Base-by-base conservation (phyloP, 148 eudicot genomes). In the Drosera capensis region DNA sequence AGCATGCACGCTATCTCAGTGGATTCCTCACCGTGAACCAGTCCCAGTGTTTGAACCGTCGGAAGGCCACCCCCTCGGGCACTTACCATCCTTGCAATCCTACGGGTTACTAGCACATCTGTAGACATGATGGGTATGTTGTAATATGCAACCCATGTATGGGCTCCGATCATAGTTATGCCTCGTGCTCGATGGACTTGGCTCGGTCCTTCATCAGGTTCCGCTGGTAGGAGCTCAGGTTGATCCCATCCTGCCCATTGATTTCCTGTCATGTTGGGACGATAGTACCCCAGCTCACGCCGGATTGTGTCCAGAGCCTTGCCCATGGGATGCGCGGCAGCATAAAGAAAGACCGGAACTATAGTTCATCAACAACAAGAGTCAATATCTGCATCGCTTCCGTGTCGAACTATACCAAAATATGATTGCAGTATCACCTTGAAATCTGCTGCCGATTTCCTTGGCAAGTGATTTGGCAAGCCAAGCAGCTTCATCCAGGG, bases 31-130 rank as follows among this genome's bases (percentile, higher is more conserved):
- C 79, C 85, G 14, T 77, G 84, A 19, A 68, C 76, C 17, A 77
- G 60, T 20, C 79, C 79, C 13, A 77, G 44, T 0, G 84, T 58
- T 26, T 77, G 84, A 30, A 78, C 79, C 0, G 77, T 64, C 0
- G 85, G 79, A 30, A 78, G 69, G 22, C 85, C 79, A 1, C 85
- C 85, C 14, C 85, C 85, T 52, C 80, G 66, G 4, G 71, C 79
- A 28, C 82, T 68, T 18, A 71, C 82, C 77, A 62, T 71, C 9
- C 42, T 59, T 0, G 85, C 74, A 15, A 78, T 73, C 34, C 69
- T 55, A 23, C 67, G 46, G 12, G 79, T 43, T 0, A 55, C 65
- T 2, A 77, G 55, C 13, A 73, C 49, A 23, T 78, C 79, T 0
- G 79, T 78, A 34, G 85, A 78, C 65, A 73, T 35, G 31, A 78